Evolutionary conservation across 768 basidiomycete species (phyloP), one percentile per base, ranked within the genome.

Genomic region (Cystobasidiopsis lactophilus): DNA sequence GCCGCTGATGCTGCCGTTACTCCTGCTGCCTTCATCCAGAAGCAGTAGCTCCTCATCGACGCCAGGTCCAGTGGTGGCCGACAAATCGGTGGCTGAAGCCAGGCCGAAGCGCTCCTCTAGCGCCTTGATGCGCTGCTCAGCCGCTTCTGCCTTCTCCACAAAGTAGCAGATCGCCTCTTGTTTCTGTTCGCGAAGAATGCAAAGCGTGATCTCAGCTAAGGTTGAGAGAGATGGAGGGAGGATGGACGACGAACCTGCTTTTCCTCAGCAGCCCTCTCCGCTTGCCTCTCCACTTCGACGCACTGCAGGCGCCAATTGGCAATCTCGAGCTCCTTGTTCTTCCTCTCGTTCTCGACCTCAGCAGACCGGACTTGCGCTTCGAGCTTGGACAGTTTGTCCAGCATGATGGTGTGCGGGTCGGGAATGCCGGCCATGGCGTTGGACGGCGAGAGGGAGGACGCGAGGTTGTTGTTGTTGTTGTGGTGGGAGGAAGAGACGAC

Each of bases 301-400:
- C 55, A 56, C 44, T 52, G 52, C n/a, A 56, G 23, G 16, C 50
- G 38, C 55, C 55, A 56, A 23, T 26, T 31, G 19, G 55, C 55
- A 40, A 56, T 52, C 30, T 56, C 55, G 13, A 56, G 44, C 37
- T 56, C 55, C 45, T 56, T 50, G 27, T 44, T 41, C 19, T 52
- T 50, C 10, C 52, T 45, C 19, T 43, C 24, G 29, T 30, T 45
- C n/a, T 52, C 52, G 40, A 50, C 48, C 35, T 50, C 48, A 23
- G 23, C 26, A 23, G 3, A 3, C 43, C 30, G 18, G 16, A 52
- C 23, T 4, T 24, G 19, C 16, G n/a, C 18, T 30, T 29, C 11
- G 13, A 46, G 16, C 18, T 52, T 46, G n/a, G 26, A 38, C 19
- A 40, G 23, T 29, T 31, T 47, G 11, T 23, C 45, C 14, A 47